Conservation (phyloP, 345 rosid genomes). For the Populus euphratica region DNA sequence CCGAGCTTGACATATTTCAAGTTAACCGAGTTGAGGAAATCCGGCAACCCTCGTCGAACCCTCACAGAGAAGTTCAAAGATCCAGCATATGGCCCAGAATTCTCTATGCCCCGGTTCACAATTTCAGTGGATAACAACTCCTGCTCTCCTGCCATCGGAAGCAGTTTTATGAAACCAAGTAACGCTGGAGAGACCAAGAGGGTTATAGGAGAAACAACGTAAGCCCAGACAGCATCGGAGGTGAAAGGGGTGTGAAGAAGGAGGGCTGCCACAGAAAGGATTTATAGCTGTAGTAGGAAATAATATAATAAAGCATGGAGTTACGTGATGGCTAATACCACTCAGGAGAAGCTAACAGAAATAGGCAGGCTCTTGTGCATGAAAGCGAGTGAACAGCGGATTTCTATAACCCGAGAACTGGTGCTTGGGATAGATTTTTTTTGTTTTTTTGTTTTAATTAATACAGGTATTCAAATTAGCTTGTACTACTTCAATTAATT, state of each 20-base stretch:
- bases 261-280: neutral
- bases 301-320: neutral
- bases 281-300: neutral
- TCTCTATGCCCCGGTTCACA: constrained; percentile 37
- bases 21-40: constrained; percentile 49
- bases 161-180: neutral
- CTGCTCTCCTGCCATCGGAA: constrained; percentile 30
- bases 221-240: neutral
- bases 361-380: constrained; percentile 10
- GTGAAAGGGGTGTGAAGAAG: neutral
- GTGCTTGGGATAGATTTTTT: neutral
- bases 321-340: neutral
- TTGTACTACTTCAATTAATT: too few relatives aligned
- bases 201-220: too few relatives aligned
- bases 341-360: constrained; percentile 10
- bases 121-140: constrained; percentile 45
- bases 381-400: constrained; percentile 1
- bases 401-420: neutral
- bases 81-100: constrained; percentile 40
- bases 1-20: constrained; percentile 61
- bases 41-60: constrained; percentile 45
- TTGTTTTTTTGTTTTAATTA: neutral
- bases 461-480: too few relatives aligned
- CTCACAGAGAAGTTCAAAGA: constrained; percentile 41
- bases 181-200: neutral